phyloP scores from a whole-genome alignment of 139 green algal genomes.

The Trebouxia sp. region DNA sequence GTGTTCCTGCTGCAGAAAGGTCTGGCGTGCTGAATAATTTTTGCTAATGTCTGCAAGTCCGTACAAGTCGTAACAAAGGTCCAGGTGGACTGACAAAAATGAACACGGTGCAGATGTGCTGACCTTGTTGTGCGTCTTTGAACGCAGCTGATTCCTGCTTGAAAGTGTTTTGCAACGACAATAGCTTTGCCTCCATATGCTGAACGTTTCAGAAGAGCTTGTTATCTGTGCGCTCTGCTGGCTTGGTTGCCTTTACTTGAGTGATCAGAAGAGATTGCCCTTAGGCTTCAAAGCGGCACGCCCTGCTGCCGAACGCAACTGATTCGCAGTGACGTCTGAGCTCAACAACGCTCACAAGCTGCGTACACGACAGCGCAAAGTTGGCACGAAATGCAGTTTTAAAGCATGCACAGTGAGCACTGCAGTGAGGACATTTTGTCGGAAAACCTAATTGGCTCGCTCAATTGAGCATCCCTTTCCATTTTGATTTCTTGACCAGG shows the following conservation, averaged over 20 bases:
- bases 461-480: too few relatives aligned
- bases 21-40: conserved; percentile 43
- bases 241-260: background rate
- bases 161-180: background rate
- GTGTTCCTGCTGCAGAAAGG: conserved; percentile 64
- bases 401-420: too few relatives aligned
- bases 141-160: background rate
- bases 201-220: background rate
- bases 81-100: background rate
- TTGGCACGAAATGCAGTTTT: too few relatives aligned
- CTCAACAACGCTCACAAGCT: too few relatives aligned
- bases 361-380: too few relatives aligned
- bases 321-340: too few relatives aligned
- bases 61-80: background rate
- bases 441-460: too few relatives aligned
- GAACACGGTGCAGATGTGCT: background rate
- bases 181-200: background rate
- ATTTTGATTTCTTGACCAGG: too few relatives aligned
- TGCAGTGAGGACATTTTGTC: too few relatives aligned
- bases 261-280: too few relatives aligned
- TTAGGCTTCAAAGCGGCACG: too few relatives aligned
- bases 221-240: background rate
- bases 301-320: too few relatives aligned
- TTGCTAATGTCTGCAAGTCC: conserved; percentile 33
- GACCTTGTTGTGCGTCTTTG: conserved; percentile 21